Conservation (phyloP, 495 filamentous ascomycete species). For the Neurospora sp. region DNA sequence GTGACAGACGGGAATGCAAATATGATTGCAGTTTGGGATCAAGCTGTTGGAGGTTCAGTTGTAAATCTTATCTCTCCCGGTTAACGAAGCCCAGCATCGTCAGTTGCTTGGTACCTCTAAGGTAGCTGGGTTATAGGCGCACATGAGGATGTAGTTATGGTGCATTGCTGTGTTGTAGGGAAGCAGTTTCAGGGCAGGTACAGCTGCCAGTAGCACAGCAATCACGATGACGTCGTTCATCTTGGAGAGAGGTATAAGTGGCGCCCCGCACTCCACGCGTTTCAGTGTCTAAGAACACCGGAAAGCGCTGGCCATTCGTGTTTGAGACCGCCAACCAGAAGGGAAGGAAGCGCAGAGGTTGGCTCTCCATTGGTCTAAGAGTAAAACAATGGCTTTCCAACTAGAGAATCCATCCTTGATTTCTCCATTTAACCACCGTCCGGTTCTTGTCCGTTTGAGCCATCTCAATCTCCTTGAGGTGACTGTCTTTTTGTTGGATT, state of each 20-base stretch:
- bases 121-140: background rate
- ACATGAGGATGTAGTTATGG: background rate
- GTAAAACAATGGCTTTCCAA: background rate
- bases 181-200: background rate
- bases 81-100: background rate
- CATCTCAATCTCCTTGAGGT: background rate
- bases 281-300: background rate
- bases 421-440: background rate
- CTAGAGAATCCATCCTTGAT: background rate
- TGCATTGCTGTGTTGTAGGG: background rate
- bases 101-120: background rate
- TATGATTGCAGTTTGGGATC: background rate
- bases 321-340: background rate
- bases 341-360: background rate
- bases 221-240: conserved; percentile 7
- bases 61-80: background rate
- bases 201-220: background rate
- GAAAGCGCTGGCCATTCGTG: background rate
- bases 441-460: background rate
- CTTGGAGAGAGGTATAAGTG: background rate
- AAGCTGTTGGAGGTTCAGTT: background rate
- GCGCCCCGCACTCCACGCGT: background rate
- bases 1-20: background rate
- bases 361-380: background rate
- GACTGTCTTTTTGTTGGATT: background rate